Evolutionary conservation across 2,329 filamentous ascomycete genomes (phyloP), one percentile per base, ranked within the genome.

Genomic region (Alternaria ethzedia): DNA sequence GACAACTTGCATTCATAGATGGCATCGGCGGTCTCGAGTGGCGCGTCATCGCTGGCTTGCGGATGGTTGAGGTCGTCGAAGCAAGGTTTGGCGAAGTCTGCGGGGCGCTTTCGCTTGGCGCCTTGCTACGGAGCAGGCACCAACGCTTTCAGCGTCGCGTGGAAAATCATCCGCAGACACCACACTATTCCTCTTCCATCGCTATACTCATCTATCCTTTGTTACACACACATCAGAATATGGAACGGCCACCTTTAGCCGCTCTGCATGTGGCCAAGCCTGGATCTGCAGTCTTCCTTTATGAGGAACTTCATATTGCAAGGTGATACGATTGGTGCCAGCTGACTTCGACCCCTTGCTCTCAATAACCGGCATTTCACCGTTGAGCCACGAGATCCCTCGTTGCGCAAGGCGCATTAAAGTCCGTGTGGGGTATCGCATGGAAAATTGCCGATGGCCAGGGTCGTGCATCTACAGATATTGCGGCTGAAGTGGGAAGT

Each of bases 81-180:
- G 61, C 63, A 70, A 70, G 59, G 66, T 65, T 65, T 56, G 26
- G 25, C 51, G 36, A 50, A 43, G 41, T 15, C 52, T 57, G 59
- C 54, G 57, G 51, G 60, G 59, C 66, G 56, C 46, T 47, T 28
- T 45, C 44, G 46, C 52, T 62, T 50, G 49, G 36, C 52, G 30
- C 32, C 26, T 54, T 41, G 59, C 63, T 67, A 61, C 58, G 69
- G 67, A 70, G 69, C 65, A 67, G 65, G 64, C 63, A 52, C 64
- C 58, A n/a, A 41, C 56, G 25, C 25, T 43, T 46, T 57, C 49
- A 20, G 36, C 51, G n/a, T 51, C 36, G 54, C 55, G 47, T 65
- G 47, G 52, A 28, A 57, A 55, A 55, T 51, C 43, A 59, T 47
- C 57, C 51, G 44, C 20, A 47, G 30, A 36, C 20, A 54, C 56